These are phyloP conservation scores for Zygosaccharomyces kombuchaensis DNA, from an alignment of 805 yeast species.

Conservation along the genomic window DNA sequence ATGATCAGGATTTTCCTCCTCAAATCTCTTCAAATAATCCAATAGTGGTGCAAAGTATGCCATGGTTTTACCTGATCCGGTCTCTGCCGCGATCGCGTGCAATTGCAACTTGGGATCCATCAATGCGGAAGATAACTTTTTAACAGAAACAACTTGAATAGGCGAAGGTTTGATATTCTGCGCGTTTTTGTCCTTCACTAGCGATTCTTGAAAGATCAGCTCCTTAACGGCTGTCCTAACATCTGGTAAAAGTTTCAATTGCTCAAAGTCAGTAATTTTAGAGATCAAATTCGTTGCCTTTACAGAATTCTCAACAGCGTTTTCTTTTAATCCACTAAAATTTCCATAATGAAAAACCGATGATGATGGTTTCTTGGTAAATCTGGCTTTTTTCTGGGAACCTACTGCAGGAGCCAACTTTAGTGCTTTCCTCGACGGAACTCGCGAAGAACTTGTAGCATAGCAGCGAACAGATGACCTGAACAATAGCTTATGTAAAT, in stretches of 20 bases:
- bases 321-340: slow-evolving; percentile 44
- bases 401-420: slow-evolving; percentile 13
- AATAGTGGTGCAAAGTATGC: slow-evolving; percentile 78
- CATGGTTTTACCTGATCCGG: slow-evolving; percentile 96
- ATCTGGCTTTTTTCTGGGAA: neutral
- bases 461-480: slow-evolving; percentile 5
- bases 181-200: slow-evolving; percentile 26
- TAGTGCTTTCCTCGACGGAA: slow-evolving; percentile 4
- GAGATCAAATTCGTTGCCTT: slow-evolving; percentile 40
- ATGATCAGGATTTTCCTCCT: slow-evolving; percentile 36
- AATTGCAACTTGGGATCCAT: slow-evolving; percentile 46
- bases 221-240: slow-evolving; percentile 57
- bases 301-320: slow-evolving; percentile 35
- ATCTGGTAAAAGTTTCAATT: slow-evolving; percentile 60
- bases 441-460: neutral
- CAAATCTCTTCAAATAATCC: slow-evolving; percentile 60
- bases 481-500: neutral
- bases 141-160: slow-evolving; percentile 73
- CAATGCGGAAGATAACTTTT: slow-evolving; percentile 30
- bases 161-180: slow-evolving; percentile 55
- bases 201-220: slow-evolving; percentile 48
- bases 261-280: slow-evolving; percentile 60
- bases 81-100: slow-evolving; percentile 87
- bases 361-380: neutral
- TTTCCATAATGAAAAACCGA: slow-evolving; percentile 41